Base-by-base conservation (phyloP, 768 basidiomycete species). In the Rubroboletus satanas region DNA sequence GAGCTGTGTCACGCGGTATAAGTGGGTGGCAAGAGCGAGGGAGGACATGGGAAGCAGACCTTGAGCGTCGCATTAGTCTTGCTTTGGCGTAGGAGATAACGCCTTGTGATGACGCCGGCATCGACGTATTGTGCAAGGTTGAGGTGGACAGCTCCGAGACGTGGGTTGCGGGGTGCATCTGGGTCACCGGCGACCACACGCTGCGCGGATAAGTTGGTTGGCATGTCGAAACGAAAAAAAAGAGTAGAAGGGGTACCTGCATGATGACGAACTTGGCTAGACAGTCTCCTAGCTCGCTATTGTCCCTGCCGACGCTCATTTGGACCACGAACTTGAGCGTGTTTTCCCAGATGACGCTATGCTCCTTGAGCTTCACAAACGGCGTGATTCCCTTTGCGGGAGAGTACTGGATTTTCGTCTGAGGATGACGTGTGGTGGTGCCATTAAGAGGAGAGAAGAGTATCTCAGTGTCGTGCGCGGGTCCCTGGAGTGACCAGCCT, bases 61-160 rank as follows among this genome's bases (percentile, higher is more conserved):
- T 87, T 87, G 45, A 92, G 74, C 7, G 84, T 87, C 1, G 90
- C 88, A 60, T 92, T 92, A 37, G 83, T 88, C 71, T 87, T 89
- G 61, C 85, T 88, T 61, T 88, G 80, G 45, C 81, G 75, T 6
- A 90, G 71, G 7, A 90, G 75, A 68, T 89, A 88, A 7, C 82
- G 75, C 17, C 90, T 76, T 10, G 82, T 82, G 26, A 89, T 77
- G 29, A 68, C 66, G 8, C 81, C 80, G 1, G 72, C 80, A 45
- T 79, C 76, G 14, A 83, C 85, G 61, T 90, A 92, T 63, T 90
- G 85, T 0, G 90, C 84, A 2, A 92, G 76, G 64, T 92, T 86
- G 54, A 92, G 76, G 60, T 81, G 77, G 7, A 90, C 76, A 7
- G 76, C 76, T 3, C 89, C 90, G 2, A 90, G 75, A 7, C 81